Conservation (phyloP, 306 rosid species). For the Fragaria nilgerrensis region DNA sequence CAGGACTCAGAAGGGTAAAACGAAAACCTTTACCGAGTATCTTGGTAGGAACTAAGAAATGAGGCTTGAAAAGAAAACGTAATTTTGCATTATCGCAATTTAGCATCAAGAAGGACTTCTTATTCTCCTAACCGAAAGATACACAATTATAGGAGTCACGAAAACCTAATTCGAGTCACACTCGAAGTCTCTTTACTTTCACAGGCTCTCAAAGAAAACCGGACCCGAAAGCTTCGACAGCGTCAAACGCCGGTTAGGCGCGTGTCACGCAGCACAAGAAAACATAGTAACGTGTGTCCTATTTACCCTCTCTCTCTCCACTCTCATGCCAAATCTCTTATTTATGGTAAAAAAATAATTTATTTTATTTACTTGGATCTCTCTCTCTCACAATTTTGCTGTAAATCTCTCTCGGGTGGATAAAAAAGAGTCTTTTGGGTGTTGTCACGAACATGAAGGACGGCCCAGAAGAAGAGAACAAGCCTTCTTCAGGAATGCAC, state of each 20-base stretch:
- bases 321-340: conserved; percentile 6
- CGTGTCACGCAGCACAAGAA: neutral
- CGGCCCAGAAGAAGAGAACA: conserved; percentile 37
- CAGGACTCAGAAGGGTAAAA: no score
- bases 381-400: neutral
- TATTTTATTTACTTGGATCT: conserved; percentile 11
- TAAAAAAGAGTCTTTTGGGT: neutral
- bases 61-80: no score
- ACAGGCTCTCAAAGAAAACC: no score
- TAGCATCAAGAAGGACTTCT: no score
- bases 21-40: no score
- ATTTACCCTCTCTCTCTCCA: neutral
- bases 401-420: neutral
- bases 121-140: no score
- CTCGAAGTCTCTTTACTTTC: no score
- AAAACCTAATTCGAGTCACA: no score
- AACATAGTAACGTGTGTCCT: neutral
- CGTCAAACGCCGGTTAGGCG: neutral
- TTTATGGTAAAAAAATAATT: conserved; percentile 14
- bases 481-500: conserved; percentile 33
- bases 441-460: conserved; percentile 35
- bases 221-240: no score
- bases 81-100: no score
- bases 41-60: no score
- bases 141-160: no score